These are phyloP conservation scores for Penicillium palitans DNA, from an alignment of 2,329 filamentous ascomycete genomes.

Conservation along the genomic window DNA sequence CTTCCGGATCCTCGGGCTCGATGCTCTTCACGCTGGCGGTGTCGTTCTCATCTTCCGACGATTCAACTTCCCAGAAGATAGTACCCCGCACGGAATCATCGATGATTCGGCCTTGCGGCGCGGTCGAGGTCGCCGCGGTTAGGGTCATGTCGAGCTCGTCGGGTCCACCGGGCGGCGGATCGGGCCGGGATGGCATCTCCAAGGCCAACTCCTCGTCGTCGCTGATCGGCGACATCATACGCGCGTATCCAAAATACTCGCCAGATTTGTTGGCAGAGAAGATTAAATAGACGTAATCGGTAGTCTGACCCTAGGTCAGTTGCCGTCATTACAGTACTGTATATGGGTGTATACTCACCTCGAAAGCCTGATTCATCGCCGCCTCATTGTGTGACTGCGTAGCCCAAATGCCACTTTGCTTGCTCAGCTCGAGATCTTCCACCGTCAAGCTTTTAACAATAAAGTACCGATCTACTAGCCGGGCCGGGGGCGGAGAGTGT, in stretches of 20 bases:
- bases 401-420: conserved; percentile 87
- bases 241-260: conserved; percentile 93
- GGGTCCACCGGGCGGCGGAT: conserved; percentile 55
- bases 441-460: conserved; percentile 90
- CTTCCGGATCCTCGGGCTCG: conserved; percentile 49
- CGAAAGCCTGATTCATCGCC: conserved; percentile 76
- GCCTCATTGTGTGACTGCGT: conserved; percentile 93
- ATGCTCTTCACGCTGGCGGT: conserved; percentile 46
- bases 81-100: conserved; percentile 92
- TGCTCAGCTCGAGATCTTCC: conserved; percentile 84
- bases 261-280: conserved; percentile 98
- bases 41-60: conserved; percentile 48
- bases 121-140: conserved; percentile 74
- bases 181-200: conserved; percentile 66
- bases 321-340: neutral
- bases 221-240: conserved; percentile 82
- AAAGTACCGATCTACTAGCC: conserved; percentile 75
- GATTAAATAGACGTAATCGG: conserved; percentile 83
- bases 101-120: conserved; percentile 82
- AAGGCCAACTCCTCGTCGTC: conserved; percentile 70
- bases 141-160: conserved; percentile 77
- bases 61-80: conserved; percentile 91
- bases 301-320: conserved; percentile 53
- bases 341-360: conserved; percentile 54
- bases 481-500: conserved; percentile 23